Percentiles rank a stretch among this genome's conserved stretches.
phyloP scores from a whole-genome alignment of 257 asterid genomes.

The Gynochthodes officinalis region DNA sequence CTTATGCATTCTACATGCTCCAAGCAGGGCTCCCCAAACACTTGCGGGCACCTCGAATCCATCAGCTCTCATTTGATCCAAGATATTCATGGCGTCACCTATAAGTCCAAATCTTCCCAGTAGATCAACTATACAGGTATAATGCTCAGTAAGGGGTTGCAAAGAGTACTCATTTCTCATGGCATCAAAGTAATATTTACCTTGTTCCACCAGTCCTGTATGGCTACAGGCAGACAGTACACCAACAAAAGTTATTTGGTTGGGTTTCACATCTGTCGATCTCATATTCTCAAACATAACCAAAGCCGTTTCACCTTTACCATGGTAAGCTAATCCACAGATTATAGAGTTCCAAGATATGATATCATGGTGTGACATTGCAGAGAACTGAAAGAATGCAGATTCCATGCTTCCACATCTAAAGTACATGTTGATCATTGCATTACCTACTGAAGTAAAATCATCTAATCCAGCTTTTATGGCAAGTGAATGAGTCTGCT shows the following conservation, averaged over 20 bases:
- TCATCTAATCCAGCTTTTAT: conserved; percentile 44
- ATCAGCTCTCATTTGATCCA: conserved; percentile 34
- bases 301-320: conserved; percentile 45
- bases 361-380: conserved; percentile 38
- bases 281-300: conserved; percentile 53
- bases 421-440: conserved; percentile 53
- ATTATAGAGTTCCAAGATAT: conserved; percentile 68
- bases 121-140: conserved; percentile 59
- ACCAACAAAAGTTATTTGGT: conserved; percentile 53
- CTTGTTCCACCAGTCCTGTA: conserved; percentile 51
- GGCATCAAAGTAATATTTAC: conserved; percentile 38
- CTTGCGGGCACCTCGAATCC: conserved; percentile 48
- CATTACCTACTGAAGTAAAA: conserved; percentile 45
- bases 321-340: conserved; percentile 67
- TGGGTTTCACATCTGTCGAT: conserved; percentile 40
- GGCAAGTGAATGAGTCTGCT: conserved; percentile 52
- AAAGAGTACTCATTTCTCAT: conserved; percentile 46
- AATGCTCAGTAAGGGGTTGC: conserved; percentile 46
- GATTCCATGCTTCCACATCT: conserved; percentile 56
- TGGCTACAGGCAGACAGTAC: conserved; percentile 68
- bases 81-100: conserved; percentile 41
- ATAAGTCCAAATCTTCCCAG: conserved; percentile 59
- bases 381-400: conserved; percentile 41
- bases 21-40: conserved; percentile 68
- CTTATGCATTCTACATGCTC: conserved; percentile 62